Conservation (phyloP, 495 filamentous ascomycete species). For the Xylaria bambusicola region DNA sequence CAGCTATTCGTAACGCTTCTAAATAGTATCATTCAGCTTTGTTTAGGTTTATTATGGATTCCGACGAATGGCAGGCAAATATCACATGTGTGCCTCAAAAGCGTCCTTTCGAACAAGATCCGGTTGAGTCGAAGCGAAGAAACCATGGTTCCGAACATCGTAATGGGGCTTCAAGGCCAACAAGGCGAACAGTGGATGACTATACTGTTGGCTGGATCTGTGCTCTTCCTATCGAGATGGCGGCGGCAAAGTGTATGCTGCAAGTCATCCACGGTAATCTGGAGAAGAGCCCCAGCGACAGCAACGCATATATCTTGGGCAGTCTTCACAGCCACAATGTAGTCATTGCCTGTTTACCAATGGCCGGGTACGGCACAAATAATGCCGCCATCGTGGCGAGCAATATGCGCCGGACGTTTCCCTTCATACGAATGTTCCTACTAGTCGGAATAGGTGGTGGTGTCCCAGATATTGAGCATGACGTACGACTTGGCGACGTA, state of each 20-base stretch:
- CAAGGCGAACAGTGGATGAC: constrained; percentile 24
- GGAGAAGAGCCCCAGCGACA: not conserved
- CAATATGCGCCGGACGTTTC: constrained; percentile 39
- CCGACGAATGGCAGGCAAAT: not conserved
- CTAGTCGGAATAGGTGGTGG: constrained; percentile 51
- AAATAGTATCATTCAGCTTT: not conserved
- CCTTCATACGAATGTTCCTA: constrained; percentile 38
- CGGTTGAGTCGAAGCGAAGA: constrained; percentile 7
- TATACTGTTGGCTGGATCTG: constrained; percentile 56
- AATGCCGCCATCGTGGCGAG: constrained; percentile 40
- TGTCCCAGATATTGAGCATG: constrained; percentile 27
- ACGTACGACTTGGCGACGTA: constrained; percentile 45
- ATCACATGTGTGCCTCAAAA: not conserved
- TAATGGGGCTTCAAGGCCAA: constrained; percentile 1
- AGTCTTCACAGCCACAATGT: constrained; percentile 30
- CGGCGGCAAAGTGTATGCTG: constrained; percentile 48
- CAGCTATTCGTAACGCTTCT: not conserved
- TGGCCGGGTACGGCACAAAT: constrained; percentile 24
- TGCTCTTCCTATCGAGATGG: constrained; percentile 46
- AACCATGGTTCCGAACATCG: not conserved
- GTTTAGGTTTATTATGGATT: not conserved
- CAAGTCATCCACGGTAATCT: constrained; percentile 37
- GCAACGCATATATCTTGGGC: not conserved
- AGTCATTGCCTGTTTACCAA: constrained; percentile 48
- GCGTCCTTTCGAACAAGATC: not conserved